phyloP scores from a whole-genome alignment of 441 rosid species.

The Erysimum pusillum region DNA sequence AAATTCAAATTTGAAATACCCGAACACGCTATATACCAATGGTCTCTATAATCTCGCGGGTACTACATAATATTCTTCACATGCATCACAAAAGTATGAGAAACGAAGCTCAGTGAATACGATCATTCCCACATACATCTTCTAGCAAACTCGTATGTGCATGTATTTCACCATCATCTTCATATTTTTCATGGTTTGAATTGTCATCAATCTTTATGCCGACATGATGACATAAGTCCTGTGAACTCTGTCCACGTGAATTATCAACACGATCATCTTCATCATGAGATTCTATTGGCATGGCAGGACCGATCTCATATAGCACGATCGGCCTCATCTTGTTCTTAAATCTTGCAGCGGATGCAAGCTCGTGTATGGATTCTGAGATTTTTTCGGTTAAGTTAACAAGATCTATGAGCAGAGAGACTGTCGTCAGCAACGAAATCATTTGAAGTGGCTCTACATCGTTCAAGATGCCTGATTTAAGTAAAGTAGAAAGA shows the following conservation, averaged over 20 bases:
- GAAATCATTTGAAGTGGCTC: conserved; percentile 53
- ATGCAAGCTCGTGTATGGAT: conserved; percentile 58
- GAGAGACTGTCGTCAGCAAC: conserved; percentile 54
- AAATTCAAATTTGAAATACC: too few relatives aligned
- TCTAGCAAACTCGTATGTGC: conserved; percentile 23
- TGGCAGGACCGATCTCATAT: too few relatives aligned
- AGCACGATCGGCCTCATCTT: conserved; percentile 42
- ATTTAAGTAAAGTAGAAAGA: conserved; percentile 56
- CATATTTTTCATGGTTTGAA: conserved; percentile 1
- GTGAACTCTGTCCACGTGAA: conserved; percentile 34
- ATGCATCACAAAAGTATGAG: neutral
- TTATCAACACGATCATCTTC: conserved; percentile 15
- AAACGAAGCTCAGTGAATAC: neutral
- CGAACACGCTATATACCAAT: neutral
- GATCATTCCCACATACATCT: neutral
- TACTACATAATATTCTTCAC: too few relatives aligned
- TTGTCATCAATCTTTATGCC: conserved; percentile 29
- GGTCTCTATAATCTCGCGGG: neutral
- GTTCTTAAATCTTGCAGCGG: conserved; percentile 51
- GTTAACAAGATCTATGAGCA: conserved; percentile 56
- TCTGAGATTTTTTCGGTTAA: conserved; percentile 56
- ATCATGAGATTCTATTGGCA: too few relatives aligned
- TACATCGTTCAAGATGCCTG: conserved; percentile 52
- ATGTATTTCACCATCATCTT: conserved; percentile 36
- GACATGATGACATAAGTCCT: conserved; percentile 31